Conservation (phyloP, 805 yeast genomes). For the Candida saitoana region DNA sequence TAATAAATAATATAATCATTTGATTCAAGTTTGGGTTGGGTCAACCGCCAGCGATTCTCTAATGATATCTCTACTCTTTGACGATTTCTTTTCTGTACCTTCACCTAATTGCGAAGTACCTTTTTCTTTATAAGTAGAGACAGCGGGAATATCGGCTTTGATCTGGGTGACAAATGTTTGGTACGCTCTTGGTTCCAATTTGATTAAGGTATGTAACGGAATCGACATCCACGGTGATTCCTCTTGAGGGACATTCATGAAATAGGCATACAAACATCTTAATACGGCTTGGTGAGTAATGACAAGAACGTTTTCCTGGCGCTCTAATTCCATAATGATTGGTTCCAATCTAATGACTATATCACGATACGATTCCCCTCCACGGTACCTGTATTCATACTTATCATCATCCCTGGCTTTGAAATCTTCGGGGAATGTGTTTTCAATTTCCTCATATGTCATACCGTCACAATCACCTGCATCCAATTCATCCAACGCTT, state of each 20-base stretch:
- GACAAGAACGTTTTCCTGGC: conserved; percentile 92
- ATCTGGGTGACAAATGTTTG: conserved; percentile 83
- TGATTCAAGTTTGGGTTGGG: background rate
- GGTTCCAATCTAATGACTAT: conserved; percentile 95
- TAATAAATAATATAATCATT: background rate
- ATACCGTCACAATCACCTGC: conserved; percentile 98
- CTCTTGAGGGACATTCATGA: conserved; percentile 97
- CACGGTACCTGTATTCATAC: conserved; percentile 91
- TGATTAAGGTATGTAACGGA: conserved; percentile 91
- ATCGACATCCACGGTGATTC: conserved; percentile 99
- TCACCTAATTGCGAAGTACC: conserved; percentile 74
- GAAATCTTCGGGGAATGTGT: conserved; percentile 86
- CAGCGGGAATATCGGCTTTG: conserved; percentile 97
- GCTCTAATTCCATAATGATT: conserved; percentile 95
- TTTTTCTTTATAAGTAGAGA: conserved; percentile 90
- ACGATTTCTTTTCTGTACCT: conserved; percentile 29
- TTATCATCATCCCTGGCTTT: conserved; percentile 93
- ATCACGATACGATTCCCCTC: conserved; percentile 96
- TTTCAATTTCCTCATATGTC: conserved; percentile 90
- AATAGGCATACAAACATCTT: conserved; percentile 94
- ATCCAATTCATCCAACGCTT: conserved; percentile 93
- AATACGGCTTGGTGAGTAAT: conserved; percentile 97
- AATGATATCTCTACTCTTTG: conserved; percentile 50
- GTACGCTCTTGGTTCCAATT: conserved; percentile 93
- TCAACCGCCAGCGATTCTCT: conserved; percentile 22